A percentile compares a stretch with the other conserved stretches of the same genome.
phyloP scores from a whole-genome alignment of 2,329 filamentous ascomycete genomes.

The Knoxdaviesia capensis region DNA sequence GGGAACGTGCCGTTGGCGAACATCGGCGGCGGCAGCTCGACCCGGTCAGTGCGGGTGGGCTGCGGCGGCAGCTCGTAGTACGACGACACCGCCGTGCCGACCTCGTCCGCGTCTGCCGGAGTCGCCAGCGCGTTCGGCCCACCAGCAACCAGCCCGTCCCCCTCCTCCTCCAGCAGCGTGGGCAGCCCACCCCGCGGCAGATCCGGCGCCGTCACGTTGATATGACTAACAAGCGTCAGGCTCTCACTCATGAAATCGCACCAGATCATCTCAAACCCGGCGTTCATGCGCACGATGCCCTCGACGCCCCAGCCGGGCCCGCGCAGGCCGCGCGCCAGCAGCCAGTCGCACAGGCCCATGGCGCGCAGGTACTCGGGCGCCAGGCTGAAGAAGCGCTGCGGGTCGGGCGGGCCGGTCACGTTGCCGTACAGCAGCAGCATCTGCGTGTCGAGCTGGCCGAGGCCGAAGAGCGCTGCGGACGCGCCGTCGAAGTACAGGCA shows the following conservation, averaged over 20 bases:
- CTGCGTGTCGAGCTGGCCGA: constrained; percentile 24
- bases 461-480: constrained; percentile 24
- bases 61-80: constrained; percentile 16
- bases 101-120: constrained; percentile 2
- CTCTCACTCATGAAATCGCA: constrained; percentile 25
- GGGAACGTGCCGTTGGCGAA: constrained; percentile 8
- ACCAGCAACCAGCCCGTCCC: constrained; percentile 1
- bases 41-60: constrained; percentile 15
- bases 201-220: constrained; percentile 25
- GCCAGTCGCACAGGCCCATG: constrained; percentile 24
- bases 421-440: constrained; percentile 29
- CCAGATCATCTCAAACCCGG: constrained; percentile 31
- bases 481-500: constrained; percentile 30
- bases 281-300: constrained; percentile 28
- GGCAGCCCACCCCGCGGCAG: constrained; percentile 7
- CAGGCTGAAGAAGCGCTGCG: constrained; percentile 13
- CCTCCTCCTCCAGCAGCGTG: constrained; percentile 3
- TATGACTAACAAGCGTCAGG: constrained; percentile 18
- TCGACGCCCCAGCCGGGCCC: constrained; percentile 26
- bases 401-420: constrained; percentile 14
- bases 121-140: constrained; percentile 1
- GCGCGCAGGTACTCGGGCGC: constrained; percentile 26
- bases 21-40: constrained; percentile 6
- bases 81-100: constrained; percentile 7
- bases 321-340: constrained; percentile 17